Evolutionary conservation across 2,329 filamentous ascomycete genomes (phyloP).

Genomic region (Immersiporthe knoxdaviesiana): DNA sequence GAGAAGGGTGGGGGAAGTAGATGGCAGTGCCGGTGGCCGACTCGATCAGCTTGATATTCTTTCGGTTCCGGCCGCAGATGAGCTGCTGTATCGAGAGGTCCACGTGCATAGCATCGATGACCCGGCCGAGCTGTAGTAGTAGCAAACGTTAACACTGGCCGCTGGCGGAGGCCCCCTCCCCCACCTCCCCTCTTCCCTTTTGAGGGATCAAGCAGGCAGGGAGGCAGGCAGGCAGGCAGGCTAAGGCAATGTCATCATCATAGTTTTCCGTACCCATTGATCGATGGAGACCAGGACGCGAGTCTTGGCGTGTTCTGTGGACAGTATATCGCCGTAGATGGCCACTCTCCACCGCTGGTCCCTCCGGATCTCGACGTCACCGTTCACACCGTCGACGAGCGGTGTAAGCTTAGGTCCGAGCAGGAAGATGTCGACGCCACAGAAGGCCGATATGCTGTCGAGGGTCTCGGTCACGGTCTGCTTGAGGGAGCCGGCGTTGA

Average conservation of each 20-base stretch:
- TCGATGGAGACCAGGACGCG: constrained; percentile 97
- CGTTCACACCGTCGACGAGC: constrained; percentile 73
- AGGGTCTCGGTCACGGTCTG: constrained; percentile 80
- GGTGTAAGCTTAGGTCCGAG: constrained; percentile 86
- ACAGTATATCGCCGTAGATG: constrained; percentile 94
- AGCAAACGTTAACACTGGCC: constrained; percentile 41
- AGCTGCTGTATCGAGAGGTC: constrained; percentile 89
- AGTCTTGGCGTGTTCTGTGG: constrained; percentile 95
- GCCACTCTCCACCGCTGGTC: constrained; percentile 90
- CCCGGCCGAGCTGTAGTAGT: constrained; percentile 63
- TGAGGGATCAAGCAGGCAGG: background rate
- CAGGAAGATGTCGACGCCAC: constrained; percentile 95
- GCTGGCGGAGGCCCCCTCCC: background rate
- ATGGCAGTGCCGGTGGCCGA: constrained; percentile 95
- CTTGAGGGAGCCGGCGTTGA: constrained; percentile 68
- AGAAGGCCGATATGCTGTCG: constrained; percentile 83
- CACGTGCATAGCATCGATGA: constrained; percentile 78
- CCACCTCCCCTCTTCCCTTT: no score
- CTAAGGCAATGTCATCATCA: background rate
- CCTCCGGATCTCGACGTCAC: constrained; percentile 79
- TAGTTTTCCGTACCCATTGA: constrained; percentile 75
- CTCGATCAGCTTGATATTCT: constrained; percentile 98
- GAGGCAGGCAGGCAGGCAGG: background rate
- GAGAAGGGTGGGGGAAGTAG: constrained; percentile 97
- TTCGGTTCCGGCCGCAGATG: constrained; percentile 88